Evolutionary conservation across 2,329 filamentous ascomycete species (phyloP).

Genomic region (Ceratocystis huliohia): DNA sequence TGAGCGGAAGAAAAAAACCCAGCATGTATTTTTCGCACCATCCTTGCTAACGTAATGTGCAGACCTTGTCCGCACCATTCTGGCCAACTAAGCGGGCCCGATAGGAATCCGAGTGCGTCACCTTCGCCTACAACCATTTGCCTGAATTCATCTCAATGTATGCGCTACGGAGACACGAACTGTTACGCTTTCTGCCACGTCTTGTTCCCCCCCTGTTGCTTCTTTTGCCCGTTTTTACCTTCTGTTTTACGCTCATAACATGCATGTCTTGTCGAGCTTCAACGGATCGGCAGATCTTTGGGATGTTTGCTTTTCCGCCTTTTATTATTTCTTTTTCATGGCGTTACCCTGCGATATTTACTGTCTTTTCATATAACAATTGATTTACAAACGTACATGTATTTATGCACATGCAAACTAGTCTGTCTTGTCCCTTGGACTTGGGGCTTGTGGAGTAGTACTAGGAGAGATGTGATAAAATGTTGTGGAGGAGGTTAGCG

Average conservation of each 20-base stretch:
- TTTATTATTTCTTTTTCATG: background rate
- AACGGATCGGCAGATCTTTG: constrained; percentile 3
- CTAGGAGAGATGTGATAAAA: background rate
- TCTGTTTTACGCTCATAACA: background rate
- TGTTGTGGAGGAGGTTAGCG: background rate
- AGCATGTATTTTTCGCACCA: background rate
- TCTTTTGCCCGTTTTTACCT: background rate
- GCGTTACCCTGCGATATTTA: constrained; percentile 8
- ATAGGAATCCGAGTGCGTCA: constrained; percentile 7
- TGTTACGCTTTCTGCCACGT: constrained; percentile 18
- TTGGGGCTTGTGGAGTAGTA: background rate
- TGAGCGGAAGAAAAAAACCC: constrained; percentile 33
- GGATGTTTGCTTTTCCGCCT: constrained; percentile 3
- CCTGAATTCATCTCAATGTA: constrained; percentile 11
- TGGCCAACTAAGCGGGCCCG: constrained; percentile 53
- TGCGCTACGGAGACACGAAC: constrained; percentile 17
- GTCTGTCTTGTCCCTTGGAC: background rate
- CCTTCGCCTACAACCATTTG: background rate
- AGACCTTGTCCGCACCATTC: constrained; percentile 78
- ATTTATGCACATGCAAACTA: background rate
- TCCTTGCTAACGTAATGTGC: constrained; percentile 17
- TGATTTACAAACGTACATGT: constrained; percentile 8
- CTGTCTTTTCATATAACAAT: constrained; percentile 6
- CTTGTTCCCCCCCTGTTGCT: background rate
- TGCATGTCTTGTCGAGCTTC: background rate